A percentile compares a stretch with the other conserved stretches of the same genome.
phyloP scores from a whole-genome alignment of 1,284 basidiomycete species.

The Rhodotorula sp. region DNA sequence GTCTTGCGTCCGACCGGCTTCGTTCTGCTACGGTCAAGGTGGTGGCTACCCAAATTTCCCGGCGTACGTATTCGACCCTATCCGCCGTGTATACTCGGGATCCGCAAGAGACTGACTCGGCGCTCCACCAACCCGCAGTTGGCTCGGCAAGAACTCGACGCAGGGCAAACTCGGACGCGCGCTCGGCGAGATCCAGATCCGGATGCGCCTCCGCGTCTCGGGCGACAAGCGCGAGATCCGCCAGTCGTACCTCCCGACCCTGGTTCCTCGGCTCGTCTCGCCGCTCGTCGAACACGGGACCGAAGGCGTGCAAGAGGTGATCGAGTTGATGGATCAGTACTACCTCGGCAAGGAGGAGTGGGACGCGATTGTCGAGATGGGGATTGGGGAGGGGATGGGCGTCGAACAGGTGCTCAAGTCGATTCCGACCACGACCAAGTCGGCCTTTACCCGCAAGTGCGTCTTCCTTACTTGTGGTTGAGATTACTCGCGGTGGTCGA shows the following conservation, averaged over 20 bases:
- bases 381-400: slow-evolving; percentile 74
- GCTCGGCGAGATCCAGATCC: slow-evolving; percentile 85
- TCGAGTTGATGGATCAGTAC: slow-evolving; percentile 89
- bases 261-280: slow-evolving; percentile 73
- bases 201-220: slow-evolving; percentile 89
- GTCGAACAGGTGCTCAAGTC: slow-evolving; percentile 70
- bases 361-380: slow-evolving; percentile 91
- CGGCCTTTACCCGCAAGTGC: slow-evolving; percentile 79
- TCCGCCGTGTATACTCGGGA: neutral
- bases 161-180: slow-evolving; percentile 76
- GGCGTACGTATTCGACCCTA: slow-evolving; percentile 55
- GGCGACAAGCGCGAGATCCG: slow-evolving; percentile 85
- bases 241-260: slow-evolving; percentile 81
- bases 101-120: neutral
- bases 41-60: slow-evolving; percentile 64
- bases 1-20: slow-evolving; percentile 83
- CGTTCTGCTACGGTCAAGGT: slow-evolving; percentile 67
- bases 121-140: slow-evolving; percentile 55
- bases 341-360: slow-evolving; percentile 91
- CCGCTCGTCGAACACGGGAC: slow-evolving; percentile 65
- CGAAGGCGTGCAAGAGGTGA: slow-evolving; percentile 74
- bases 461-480: slow-evolving; percentile 41
- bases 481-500: neutral
- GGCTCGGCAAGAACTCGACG: slow-evolving; percentile 97
- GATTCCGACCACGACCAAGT: slow-evolving; percentile 76